Evolutionary conservation across 202 grass and related monocot genomes (phyloP).

Genomic region (Setaria italica): DNA sequence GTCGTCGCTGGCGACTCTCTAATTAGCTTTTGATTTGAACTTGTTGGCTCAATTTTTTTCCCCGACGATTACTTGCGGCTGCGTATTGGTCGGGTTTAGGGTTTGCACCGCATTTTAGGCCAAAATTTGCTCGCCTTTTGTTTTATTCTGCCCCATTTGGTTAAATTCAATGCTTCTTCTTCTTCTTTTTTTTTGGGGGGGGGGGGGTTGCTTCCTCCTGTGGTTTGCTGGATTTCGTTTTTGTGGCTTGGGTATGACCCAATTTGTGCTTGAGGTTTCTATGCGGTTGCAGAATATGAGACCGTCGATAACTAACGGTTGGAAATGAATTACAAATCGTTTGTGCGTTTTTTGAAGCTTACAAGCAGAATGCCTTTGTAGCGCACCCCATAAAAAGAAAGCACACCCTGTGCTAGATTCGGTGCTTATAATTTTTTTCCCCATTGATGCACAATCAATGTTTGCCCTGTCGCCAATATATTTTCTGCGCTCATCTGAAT

Average conservation of each 20-base stretch:
- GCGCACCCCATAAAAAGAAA: background rate
- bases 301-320: background rate
- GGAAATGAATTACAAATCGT: background rate
- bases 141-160: background rate
- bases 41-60: background rate
- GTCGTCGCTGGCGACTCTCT: background rate
- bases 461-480: background rate
- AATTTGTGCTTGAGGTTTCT: conserved; percentile 18
- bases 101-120: conserved; percentile 35
- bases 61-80: background rate
- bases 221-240: conserved; percentile 28
- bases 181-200: too few relatives aligned
- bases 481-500: conserved; percentile 20
- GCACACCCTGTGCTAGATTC: background rate
- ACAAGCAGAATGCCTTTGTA: background rate
- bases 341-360: background rate
- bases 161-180: conserved; percentile 16
- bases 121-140: background rate
- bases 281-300: background rate
- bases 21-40: background rate
- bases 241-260: background rate
- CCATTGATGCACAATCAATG: background rate
- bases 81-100: conserved; percentile 46
- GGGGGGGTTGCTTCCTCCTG: background rate
- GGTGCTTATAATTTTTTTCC: background rate